Percentiles rank a stretch among this genome's conserved stretches.
phyloP scores from a whole-genome alignment of 306 rosid species.

The Malus sylvestris region DNA sequence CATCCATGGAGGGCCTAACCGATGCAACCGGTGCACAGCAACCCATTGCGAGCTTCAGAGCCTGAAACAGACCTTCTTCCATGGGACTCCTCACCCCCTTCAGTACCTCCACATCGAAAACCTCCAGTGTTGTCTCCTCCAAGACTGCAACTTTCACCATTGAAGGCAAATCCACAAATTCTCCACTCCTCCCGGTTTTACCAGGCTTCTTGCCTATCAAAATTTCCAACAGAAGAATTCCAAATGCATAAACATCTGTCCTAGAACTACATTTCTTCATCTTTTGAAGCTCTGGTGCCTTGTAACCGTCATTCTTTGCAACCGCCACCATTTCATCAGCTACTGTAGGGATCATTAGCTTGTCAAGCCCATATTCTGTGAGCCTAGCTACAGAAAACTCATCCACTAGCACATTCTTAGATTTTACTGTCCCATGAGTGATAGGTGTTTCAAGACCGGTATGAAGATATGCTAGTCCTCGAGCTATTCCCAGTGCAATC shows the following conservation, averaged over 20 bases:
- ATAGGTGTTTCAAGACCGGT: constrained; percentile 75
- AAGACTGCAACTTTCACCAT: constrained; percentile 90
- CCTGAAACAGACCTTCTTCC: constrained; percentile 94
- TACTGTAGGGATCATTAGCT: constrained; percentile 67
- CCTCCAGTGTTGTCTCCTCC: constrained; percentile 96
- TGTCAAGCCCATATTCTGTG: constrained; percentile 77
- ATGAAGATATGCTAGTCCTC: constrained; percentile 88
- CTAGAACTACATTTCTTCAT: constrained; percentile 93
- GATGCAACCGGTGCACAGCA: constrained; percentile 97
- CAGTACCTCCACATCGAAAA: constrained; percentile 75
- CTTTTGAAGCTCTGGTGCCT: constrained; percentile 88
- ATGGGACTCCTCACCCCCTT: constrained; percentile 89
- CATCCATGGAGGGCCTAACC: constrained; percentile 93
- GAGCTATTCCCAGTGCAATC: constrained; percentile 81
- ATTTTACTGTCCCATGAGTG: constrained; percentile 80
- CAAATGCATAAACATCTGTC: constrained; percentile 88
- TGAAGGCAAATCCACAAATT: constrained; percentile 77
- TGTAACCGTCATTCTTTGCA: constrained; percentile 76
- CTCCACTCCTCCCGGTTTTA: constrained; percentile 60
- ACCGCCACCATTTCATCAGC: constrained; percentile 85
- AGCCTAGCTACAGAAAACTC: constrained; percentile 78
- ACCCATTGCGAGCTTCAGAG: constrained; percentile 95
- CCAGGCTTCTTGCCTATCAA: constrained; percentile 91
- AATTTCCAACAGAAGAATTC: constrained; percentile 71
- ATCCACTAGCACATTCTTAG: constrained; percentile 84